Percentiles rank a stretch among this genome's conserved stretches.
phyloP scores from a whole-genome alignment of 805 yeast species.

The Lachancea mirantina region DNA sequence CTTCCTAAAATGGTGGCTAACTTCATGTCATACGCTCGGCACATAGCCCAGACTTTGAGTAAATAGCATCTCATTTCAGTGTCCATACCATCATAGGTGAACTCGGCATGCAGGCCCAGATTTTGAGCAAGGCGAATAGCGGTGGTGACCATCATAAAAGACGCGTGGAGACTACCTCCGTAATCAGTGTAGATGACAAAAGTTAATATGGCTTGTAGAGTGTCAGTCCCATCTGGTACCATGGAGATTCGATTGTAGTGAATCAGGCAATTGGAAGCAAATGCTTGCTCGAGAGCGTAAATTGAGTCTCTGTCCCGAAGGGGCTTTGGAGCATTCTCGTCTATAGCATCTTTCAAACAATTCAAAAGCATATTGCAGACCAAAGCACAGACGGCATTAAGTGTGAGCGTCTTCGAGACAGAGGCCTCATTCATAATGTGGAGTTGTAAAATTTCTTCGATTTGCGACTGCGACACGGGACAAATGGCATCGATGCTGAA shows the following conservation, averaged over 20 bases:
- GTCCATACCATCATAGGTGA: constrained; percentile 7
- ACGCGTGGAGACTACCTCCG: constrained; percentile 8
- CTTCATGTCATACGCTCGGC: constrained; percentile 11
- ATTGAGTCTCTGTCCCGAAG: too few species aligned
- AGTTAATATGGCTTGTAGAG: constrained; percentile 11
- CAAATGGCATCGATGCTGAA: constrained; percentile 2
- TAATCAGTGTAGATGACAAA: constrained; percentile 7
- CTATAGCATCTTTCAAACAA: constrained; percentile 1
- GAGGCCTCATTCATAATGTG: not conserved
- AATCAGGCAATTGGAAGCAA: constrained; percentile 10
- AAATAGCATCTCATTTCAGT: constrained; percentile 5
- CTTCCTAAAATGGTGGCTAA: constrained; percentile 8
- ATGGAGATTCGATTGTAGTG: constrained; percentile 11
- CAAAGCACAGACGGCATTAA: constrained; percentile 5
- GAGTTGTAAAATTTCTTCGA: not conserved
- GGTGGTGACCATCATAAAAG: constrained; percentile 11
- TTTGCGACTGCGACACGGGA: not conserved
- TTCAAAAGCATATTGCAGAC: constrained; percentile 4
- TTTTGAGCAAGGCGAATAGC: constrained; percentile 15
- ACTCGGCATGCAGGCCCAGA: constrained; percentile 13
- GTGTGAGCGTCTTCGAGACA: constrained; percentile 1
- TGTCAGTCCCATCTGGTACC: constrained; percentile 12
- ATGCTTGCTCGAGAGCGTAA: constrained; percentile 11
- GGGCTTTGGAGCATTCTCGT: constrained; percentile 3
- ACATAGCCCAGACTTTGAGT: constrained; percentile 12